Evolutionary conservation across 352 stramenopile genomes (phyloP).

Genomic region (Vaucheria bursata): DNA sequence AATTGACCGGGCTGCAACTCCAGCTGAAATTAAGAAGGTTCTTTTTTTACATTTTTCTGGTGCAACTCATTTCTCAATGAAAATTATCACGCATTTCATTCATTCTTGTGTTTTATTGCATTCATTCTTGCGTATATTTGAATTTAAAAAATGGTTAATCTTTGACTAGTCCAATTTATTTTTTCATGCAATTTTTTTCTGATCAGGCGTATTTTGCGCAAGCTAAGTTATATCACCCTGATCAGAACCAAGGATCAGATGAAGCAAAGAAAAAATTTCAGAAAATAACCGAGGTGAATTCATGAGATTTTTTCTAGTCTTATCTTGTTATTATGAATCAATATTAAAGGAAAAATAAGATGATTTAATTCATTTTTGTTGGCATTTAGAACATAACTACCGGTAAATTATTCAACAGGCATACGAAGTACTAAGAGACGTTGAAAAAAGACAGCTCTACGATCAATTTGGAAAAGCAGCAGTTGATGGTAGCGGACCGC

Average conservation of each 20-base stretch:
- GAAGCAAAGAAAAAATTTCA: conserved; percentile 71
- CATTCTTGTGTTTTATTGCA: not conserved
- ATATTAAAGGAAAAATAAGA: not conserved
- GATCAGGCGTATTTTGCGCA: conserved; percentile 40
- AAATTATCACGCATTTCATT: not conserved
- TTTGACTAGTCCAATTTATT: not conserved
- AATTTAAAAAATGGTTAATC: not conserved
- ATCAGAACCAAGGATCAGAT: conserved; percentile 54
- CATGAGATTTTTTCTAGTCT: not conserved
- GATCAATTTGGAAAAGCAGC: conserved; percentile 41
- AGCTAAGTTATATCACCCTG: conserved; percentile 49
- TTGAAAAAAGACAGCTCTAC: conserved; percentile 62
- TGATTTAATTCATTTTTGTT: not conserved
- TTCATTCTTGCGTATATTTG: not conserved
- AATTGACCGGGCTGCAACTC: not conserved
- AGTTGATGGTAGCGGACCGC: conserved; percentile 20
- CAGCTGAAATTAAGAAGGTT: not conserved
- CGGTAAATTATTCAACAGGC: conserved; percentile 47
- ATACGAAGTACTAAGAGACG: conserved; percentile 76
- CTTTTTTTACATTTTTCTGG: not conserved
- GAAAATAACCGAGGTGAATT: conserved; percentile 66
- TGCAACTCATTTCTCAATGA: not conserved
- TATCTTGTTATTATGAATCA: not conserved
- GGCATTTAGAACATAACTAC: not conserved
- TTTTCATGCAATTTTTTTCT: not conserved